Evolutionary conservation across 129 eudicot genomes (phyloP).

Genomic region (Centella asiatica): DNA sequence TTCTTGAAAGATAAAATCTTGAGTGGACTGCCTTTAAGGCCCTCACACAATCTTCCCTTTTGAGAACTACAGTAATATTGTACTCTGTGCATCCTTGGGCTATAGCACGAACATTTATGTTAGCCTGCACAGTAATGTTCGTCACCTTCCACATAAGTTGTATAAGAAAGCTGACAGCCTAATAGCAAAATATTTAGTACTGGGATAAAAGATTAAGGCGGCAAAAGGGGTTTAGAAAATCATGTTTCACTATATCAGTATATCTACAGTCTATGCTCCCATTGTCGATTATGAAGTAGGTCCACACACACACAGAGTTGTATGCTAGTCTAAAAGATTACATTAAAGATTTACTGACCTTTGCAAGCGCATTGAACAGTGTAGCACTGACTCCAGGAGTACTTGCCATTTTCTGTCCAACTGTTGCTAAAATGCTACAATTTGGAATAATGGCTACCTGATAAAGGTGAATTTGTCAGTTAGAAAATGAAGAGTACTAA

Average conservation of each 20-base stretch:
- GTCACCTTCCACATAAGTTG: too few species aligned
- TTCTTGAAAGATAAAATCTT: slow-evolving; percentile 87
- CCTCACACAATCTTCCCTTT: slow-evolving; percentile 86
- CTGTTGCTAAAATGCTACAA: slow-evolving; percentile 97
- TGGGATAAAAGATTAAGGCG: too few species aligned
- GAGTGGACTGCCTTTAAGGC: slow-evolving; percentile 95
- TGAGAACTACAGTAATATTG: slow-evolving; percentile 89
- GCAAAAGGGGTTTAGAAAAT: too few species aligned
- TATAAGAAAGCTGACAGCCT: too few species aligned
- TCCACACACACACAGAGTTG: not conserved
- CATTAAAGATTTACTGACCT: slow-evolving; percentile 33
- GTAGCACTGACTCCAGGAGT: slow-evolving; percentile 99
- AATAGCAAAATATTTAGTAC: too few species aligned
- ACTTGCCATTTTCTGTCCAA: slow-evolving; percentile 99
- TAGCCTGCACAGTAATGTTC: slow-evolving; percentile 57
- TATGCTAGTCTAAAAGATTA: not conserved
- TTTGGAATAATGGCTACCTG: slow-evolving; percentile 87
- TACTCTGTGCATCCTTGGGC: slow-evolving; percentile 99
- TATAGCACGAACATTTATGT: slow-evolving; percentile 84
- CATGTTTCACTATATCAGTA: too few species aligned
- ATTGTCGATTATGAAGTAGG: too few species aligned
- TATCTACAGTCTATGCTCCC: too few species aligned
- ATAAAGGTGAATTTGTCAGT: not conserved
- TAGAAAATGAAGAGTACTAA: not conserved
- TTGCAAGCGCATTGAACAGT: slow-evolving; percentile 89